Base-by-base conservation (phyloP, 306 rosid species). In the Fragaria iinumae region DNA sequence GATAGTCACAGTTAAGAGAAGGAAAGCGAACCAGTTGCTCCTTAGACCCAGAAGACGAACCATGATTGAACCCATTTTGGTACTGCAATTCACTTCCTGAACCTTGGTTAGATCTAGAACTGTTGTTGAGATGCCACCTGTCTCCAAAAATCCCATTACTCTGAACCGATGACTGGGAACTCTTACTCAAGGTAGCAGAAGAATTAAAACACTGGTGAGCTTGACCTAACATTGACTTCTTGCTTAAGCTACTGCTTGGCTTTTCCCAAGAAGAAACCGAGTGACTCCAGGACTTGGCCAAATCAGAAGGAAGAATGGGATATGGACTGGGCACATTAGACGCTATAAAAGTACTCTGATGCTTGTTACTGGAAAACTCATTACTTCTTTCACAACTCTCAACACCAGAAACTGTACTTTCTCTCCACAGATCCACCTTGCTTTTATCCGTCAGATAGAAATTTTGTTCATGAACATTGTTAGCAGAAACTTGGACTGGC, bases 191-290 rank as follows among this genome's bases (percentile, higher is more conserved):
- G 63, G 90, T 79, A 71, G 83, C 78, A 34, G 86, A 84, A 48
- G 83, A 75, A 70, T 85, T 87, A 66, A 80, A 83, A 83, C 49
- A 79, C 3, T 85, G 84, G 78, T 83, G 87, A 69, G 81, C 83
- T 83, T 89, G 95, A 82, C 79, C 82, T 21, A 91, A 79, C 72
- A 81, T 70, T 72, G 86, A 76, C 81, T 88, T 94, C 80, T 86
- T 92, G 88, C 83, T 83, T 49, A 85, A 81, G 87, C 83, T 83
- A 76, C 90, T 73, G 74, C 69, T 90, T 45, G 88, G 86, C 81
- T 82, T 87, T 82, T 87, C 95, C 96, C 90, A 90, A 69, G 96
- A 87, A 75, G 92, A 86, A 71, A 86, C 84, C 11, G 94, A 87
- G 76, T 84, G 90, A 79, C 90, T 82, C 96, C 88, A 88, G 55